A percentile compares a stretch with the other conserved stretches of the same genome.
These are phyloP conservation scores for Linnemannia hyalina DNA, from an alignment of 192 early-diverging fungal genomes.

Conservation along the genomic window DNA sequence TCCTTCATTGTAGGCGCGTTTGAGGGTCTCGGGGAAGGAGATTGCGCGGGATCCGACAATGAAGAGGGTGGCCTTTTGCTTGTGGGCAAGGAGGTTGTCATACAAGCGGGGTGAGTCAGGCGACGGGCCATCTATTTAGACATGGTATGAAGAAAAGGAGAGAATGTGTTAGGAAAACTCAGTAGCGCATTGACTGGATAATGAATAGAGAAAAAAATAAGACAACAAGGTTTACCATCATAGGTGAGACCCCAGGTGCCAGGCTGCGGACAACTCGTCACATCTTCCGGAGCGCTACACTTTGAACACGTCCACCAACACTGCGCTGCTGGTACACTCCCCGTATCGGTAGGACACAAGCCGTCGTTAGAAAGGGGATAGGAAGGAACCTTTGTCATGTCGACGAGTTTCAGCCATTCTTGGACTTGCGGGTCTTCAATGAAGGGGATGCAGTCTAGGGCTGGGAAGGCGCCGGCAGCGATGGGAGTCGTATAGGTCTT, in stretches of 20 bases:
- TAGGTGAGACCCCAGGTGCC: conserved; percentile 66
- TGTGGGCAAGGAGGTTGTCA: conserved; percentile 53
- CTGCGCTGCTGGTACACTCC: conserved; percentile 38
- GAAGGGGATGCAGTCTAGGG: conserved; percentile 35
- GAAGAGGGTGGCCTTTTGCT: conserved; percentile 65
- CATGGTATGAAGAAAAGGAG: not conserved
- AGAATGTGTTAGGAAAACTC: not conserved
- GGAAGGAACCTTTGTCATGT: conserved; percentile 43
- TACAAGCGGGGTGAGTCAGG: conserved; percentile 58
- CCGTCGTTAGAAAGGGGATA: conserved; percentile 56
- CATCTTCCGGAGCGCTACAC: conserved; percentile 29
- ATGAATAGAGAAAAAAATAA: conserved; percentile 21
- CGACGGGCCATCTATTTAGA: conserved; percentile 62
- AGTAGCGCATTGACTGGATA: conserved; percentile 26
- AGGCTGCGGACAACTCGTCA: conserved; percentile 57
- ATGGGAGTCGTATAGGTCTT: not conserved
- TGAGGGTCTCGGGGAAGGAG: conserved; percentile 49
- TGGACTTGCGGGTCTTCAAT: conserved; percentile 44
- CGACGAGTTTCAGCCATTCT: conserved; percentile 57
- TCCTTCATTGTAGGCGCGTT: conserved; percentile 36
- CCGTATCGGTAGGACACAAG: conserved; percentile 5
- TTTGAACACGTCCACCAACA: conserved; percentile 66
- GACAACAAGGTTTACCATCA: conserved; percentile 35
- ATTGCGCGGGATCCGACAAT: conserved; percentile 63
- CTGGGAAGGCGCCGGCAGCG: conserved; percentile 25